Conservation (phyloP, 495 filamentous ascomycete species). For the Paragyromitra xinjiangensis region DNA sequence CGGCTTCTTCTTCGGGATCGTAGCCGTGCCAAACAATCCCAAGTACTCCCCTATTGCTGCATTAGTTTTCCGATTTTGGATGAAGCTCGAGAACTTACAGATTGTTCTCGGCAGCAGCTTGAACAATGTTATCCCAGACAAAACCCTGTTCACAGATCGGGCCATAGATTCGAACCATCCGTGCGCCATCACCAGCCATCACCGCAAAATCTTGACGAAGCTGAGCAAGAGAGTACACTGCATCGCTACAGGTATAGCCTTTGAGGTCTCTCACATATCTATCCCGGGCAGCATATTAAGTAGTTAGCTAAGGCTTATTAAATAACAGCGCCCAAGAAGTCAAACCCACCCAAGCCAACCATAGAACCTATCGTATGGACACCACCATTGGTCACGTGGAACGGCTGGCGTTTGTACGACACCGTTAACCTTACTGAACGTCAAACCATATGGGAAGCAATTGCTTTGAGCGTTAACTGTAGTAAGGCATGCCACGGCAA, state of each 20-base stretch:
- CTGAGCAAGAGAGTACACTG: conserved; percentile 27
- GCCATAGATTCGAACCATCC: conserved; percentile 31
- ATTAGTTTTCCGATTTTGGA: neutral
- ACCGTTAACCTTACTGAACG: neutral
- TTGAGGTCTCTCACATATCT: conserved; percentile 40
- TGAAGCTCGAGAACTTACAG: conserved; percentile 4
- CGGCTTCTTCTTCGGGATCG: conserved; percentile 16
- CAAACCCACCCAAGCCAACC: conserved; percentile 30
- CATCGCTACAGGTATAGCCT: conserved; percentile 11
- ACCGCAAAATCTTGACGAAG: conserved; percentile 21
- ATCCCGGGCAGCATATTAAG: neutral
- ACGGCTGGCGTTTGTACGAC: conserved; percentile 1
- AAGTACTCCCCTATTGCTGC: conserved; percentile 21
- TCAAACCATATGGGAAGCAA: conserved; percentile 30
- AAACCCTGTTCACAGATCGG: conserved; percentile 31
- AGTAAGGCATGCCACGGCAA: conserved; percentile 11
- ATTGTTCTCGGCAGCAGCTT: conserved; percentile 45
- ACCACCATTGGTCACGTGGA: conserved; percentile 31
- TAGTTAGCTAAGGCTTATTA: neutral
- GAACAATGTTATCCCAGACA: conserved; percentile 44
- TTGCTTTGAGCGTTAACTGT: conserved; percentile 25
- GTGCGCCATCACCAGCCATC: conserved; percentile 27
- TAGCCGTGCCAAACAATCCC: conserved; percentile 44
- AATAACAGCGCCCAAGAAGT: neutral
- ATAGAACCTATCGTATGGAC: conserved; percentile 28